Evolutionary conservation across 805 yeast species (phyloP), one percentile per base, ranked within the genome.

Genomic region (Ogataea sp.): DNA sequence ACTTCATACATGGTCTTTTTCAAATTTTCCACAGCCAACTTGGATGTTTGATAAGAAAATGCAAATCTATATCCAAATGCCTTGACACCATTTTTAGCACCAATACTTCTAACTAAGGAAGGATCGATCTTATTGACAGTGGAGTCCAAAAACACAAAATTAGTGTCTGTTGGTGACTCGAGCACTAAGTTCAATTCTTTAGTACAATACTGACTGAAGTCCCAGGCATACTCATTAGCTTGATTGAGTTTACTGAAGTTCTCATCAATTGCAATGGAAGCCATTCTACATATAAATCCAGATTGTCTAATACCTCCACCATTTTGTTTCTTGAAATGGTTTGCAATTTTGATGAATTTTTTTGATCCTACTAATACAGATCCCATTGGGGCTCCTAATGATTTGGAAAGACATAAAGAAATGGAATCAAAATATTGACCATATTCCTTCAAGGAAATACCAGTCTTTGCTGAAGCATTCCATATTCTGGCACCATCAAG

Each of bases 401-500:
- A 81, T 59, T 89, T 89, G 37, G 96, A 86, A 38, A 89, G 62
- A 60, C 97, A 89, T 37, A 89, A 70, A 14, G 95, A 85, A 36
- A 89, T 84, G n/a, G 93, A 78, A 61, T 88, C 97, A 56, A 88
- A 88, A 44, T 78, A 65, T 45, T 71, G 67, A 48, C 94, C 83
- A 59, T 80, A 87, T 51, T 85, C 85, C 16, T 59, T 62, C 44
- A 88, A 61, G 15, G 86, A 63, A 28, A 83, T 67, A 20, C 83
- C 87, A 9, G 86, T 75, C 21, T 73, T 89, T 11, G 73, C 83
- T 31, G 78, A 67, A n/a, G 96, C 96, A 58, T 84, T 85, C 89
- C 94, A 88, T 37, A 89, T 63, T 51, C 97, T 73, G n/a, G 97
- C 97, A 45, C 97, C 97, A 58, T 89, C 97, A 51, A 88, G 75